Base-by-base conservation (phyloP, 2,329 filamentous ascomycete species). In the Fonsecaea multimorphosa region DNA sequence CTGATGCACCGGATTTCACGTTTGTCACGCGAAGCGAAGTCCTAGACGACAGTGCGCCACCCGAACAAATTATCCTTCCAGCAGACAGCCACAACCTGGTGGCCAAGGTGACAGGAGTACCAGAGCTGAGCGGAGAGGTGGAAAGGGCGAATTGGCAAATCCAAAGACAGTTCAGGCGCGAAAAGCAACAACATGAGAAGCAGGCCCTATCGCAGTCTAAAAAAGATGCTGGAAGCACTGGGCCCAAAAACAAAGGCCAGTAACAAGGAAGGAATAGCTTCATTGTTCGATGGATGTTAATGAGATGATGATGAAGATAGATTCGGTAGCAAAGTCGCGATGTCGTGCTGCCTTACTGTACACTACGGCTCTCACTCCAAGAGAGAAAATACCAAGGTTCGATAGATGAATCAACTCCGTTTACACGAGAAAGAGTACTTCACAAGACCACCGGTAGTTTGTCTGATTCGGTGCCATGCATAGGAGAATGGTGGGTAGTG, bases 101-200 rank as follows among this genome's bases (percentile, higher is more conserved):
- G 63, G 86, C 87, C 22, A 80, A 87, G 62, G 84, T 84, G 6
- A 78, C 93, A 31, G 81, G 88, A 5, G 83, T 92, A 40, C 90
- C 91, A 0, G 88, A 90, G 63, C 82, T 94, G 29, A 86, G 88
- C 61, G 80, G 89, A 16, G 91, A 93, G 75, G 82, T 93, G 0
- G 90, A 93, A 73, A 82, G 91, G 51, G 91, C 91, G 4, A 87
- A 92, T 65, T 88, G 88, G 82, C 91, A 94, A 77, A 88, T 93
- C 1, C 84, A 76, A 36, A 75, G 78, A 61, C 74, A 78, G 44
- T 71, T 81, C 27, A 56, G 62, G 24, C 60, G 46, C 12, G 67
- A 69, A 29, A 46, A 64, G 49, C 44, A 46, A n/a, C 29, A 60
- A 24, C 44, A 53, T 36, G 58, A 34, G 29, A 38, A 64, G 49